Base-by-base conservation (phyloP, 2,329 filamentous ascomycete species). In the Nemania sp. region DNA sequence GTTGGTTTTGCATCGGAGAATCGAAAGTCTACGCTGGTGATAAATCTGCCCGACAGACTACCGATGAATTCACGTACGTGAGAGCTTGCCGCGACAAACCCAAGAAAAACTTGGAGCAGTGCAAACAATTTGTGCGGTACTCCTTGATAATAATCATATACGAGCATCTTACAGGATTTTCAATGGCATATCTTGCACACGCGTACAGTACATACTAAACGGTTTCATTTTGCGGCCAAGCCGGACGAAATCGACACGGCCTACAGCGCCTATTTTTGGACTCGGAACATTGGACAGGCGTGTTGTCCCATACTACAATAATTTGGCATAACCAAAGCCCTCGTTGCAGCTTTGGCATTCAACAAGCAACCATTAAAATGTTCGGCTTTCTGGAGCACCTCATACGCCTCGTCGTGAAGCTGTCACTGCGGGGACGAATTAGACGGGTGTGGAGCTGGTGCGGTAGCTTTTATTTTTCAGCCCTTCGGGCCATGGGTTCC, bases 381-480 rank as follows among this genome's bases (percentile, higher is more conserved):
- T 36, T 34, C 6, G 7, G 20, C 20, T 47, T 46, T 46, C 33
- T 40, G 6, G 11, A 46, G 26, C 44, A 26, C 31, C 45, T 40
- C 20, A 22, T 24, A 42, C 26, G 43, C 30, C 23, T 39, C 22
- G 28, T 28, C 14, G 17, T 19, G 30, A 36, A 43, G 20, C 39
- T 39, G 22, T 41, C 11, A 36, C 11, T 28, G 36, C 30, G 23
- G 34, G 39, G 28, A 12, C 17, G 26, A 49, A 11, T 37, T 46
- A 41, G 49, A 41, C 28, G n/a, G 39, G 11, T 6, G 30, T 30
- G 30, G 30, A 53, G 36, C 36, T 58, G 57, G 59, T 49, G 46
- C 57, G 62, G 50, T 54, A 59, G 61, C 57, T 59, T 56, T 57
- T 43, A 47, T 57, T 56, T 31, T 57, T 56, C 28, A 26, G 43